A percentile compares a stretch with the other conserved stretches of the same genome.
Conservation (phyloP, 352 stramenopile genomes). For the Phytophthora pseudosyringae region DNA sequence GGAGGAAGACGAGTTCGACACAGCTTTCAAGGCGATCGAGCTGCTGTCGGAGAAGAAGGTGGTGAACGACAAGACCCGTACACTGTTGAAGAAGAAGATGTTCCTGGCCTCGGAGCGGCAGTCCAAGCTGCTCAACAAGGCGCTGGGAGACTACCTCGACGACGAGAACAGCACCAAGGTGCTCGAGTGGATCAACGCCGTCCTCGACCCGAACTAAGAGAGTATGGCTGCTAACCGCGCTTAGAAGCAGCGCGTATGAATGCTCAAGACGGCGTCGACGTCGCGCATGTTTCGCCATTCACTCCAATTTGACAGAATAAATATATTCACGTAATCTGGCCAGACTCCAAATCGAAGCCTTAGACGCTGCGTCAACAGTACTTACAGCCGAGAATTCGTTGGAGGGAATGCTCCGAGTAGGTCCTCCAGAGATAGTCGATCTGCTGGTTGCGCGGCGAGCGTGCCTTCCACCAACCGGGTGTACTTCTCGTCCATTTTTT, state of each 20-base stretch:
- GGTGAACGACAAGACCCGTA: slow-evolving; percentile 58
- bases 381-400: slow-evolving; percentile 56
- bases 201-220: slow-evolving; percentile 45
- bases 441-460: slow-evolving; percentile 46
- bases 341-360: neutral
- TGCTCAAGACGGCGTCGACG: neutral
- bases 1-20: slow-evolving; percentile 24
- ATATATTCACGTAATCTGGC: slow-evolving; percentile 35
- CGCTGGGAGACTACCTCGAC: slow-evolving; percentile 48
- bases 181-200: slow-evolving; percentile 76
- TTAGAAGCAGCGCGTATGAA: neutral
- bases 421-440: slow-evolving; percentile 50
- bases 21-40: slow-evolving; percentile 52
- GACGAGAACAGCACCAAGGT: slow-evolving; percentile 51
- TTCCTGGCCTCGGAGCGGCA: slow-evolving; percentile 63
- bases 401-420: slow-evolving; percentile 47
- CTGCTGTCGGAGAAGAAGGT: slow-evolving; percentile 52
- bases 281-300: slow-evolving; percentile 1
- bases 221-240: neutral
- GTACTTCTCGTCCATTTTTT: slow-evolving; percentile 41
- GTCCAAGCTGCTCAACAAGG: slow-evolving; percentile 60
- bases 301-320: slow-evolving; percentile 32
- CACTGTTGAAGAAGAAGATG: slow-evolving; percentile 59
- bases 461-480: slow-evolving; percentile 48
- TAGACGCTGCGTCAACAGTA: neutral